Percentiles rank a stretch among this genome's conserved stretches.
These are phyloP conservation scores for Prosopis cineraria DNA, from an alignment of 306 rosid species.

Conservation along the genomic window DNA sequence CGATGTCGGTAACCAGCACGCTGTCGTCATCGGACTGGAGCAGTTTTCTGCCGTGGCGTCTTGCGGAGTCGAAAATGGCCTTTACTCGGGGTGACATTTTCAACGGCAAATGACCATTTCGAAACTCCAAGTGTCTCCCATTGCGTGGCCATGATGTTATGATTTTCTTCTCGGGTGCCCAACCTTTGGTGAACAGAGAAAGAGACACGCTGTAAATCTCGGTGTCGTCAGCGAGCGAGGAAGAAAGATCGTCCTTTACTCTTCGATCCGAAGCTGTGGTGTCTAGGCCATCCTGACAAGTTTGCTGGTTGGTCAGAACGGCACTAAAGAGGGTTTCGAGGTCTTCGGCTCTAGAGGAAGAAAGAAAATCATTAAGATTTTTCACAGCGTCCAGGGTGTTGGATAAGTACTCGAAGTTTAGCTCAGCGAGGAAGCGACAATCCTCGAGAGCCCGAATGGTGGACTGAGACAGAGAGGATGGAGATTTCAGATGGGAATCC, in stretches of 20 bases:
- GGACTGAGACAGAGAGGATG: conserved; percentile 42
- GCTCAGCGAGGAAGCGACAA: conserved; percentile 53
- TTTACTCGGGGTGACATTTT: conserved; percentile 52
- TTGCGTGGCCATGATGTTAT: conserved; percentile 41
- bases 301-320: conserved; percentile 69
- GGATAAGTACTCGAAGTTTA: conserved; percentile 54
- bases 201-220: conserved; percentile 70
- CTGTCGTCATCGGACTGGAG: conserved; percentile 29
- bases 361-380: conserved; percentile 33
- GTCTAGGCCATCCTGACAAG: conserved; percentile 72
- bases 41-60: conserved; percentile 51
- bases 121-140: conserved; percentile 40
- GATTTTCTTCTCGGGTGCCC: conserved; percentile 62
- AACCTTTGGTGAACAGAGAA: conserved; percentile 57
- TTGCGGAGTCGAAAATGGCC: conserved; percentile 52
- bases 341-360: conserved; percentile 57
- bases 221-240: conserved; percentile 52
- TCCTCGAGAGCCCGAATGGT: conserved; percentile 71
- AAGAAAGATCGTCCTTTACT: conserved; percentile 41
- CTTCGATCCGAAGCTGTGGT: conserved; percentile 51
- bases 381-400: conserved; percentile 43
- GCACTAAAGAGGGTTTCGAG: conserved; percentile 64
- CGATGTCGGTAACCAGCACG: conserved; percentile 53
- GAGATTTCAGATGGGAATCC: conserved; percentile 41
- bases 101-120: conserved; percentile 57